Base-by-base conservation (phyloP, 2,329 filamentous ascomycete species). In the Hymenoscyphus albidus region DNA sequence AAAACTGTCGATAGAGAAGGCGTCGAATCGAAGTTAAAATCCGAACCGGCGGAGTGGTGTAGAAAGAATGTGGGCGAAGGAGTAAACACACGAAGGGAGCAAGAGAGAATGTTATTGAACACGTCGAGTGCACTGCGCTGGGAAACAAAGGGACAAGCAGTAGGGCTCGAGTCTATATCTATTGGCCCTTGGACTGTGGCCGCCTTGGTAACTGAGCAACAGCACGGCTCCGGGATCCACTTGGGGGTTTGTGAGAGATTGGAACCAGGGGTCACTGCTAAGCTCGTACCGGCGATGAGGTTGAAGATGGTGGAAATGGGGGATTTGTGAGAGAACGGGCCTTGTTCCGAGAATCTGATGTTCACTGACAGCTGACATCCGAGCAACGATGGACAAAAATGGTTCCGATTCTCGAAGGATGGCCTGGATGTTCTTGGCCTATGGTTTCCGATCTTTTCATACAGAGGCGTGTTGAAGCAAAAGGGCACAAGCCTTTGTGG, bases 331-430 rank as follows among this genome's bases (percentile, higher is more conserved):
- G 78, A 73, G 80, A 78, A 69, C 66, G 74, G 80, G 80, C 80
- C 80, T 82, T 68, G 78, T 80, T 78, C 79, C 79, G 71, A 76
- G 76, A 71, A 80, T 81, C 77, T 77, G 79, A 79, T 83, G 80
- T 82, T 81, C 80, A 71, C 78, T 78, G 75, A 79, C 78, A 77
- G 80, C 77, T 74, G 78, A 82, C 83, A 85, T 84, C 76, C 80
- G 81, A 79, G 78, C 81, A 79, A 77, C 78, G 64, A 38, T 61
- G 51, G 54, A 18, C 31, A 58, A 18, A 40, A 58, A 39, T n/a
- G 59, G 57, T 56, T 13, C 40, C 22, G 38, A 44, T 44, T 31
- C 3, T 27, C 31, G 58, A 44, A 38, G 18, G n/a, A 38, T 18
- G 9, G 27, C 31, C 32, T 54, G 18, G 38, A 55, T 18, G 14